Evolutionary conservation across 1,284 basidiomycete genomes (phyloP), one percentile per base, ranked within the genome.

Genomic region (Ganoderma meredithae): DNA sequence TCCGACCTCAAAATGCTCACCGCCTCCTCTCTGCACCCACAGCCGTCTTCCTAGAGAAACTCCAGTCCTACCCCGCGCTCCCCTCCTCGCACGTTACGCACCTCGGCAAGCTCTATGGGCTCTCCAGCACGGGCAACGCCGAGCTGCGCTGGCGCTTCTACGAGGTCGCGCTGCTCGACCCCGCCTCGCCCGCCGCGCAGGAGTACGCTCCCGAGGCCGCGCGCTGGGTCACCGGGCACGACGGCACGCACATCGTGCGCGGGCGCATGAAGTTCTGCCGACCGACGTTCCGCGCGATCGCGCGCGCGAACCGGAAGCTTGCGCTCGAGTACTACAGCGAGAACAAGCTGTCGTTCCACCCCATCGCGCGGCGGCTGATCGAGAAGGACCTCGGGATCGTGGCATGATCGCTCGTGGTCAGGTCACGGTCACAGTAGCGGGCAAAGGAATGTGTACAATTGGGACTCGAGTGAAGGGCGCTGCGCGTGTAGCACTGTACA

Each of bases 261-360:
- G 92, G 91, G 4, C 83, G 93, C 25, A 94, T 95, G 92, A 95
- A 95, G 78, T 94, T 94, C 81, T 94, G 92, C 77, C 80, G 94
- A 65, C 91, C 91, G 0, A 81, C 88, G 9, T 88, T 93, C 75
- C 79, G 86, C 52, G 85, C 81, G 0, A 84, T 89, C 22, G 79
- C 76, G 41, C 83, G 85, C 66, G 89, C 92, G 25, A 86, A 95
- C 77, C 79, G 81, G 19, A 81, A 82, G 25, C 79, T 96, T 41
- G 93, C 96, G 1, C 81, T 88, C 72, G 81, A 83, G 27, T 83
- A 81, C 40, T 95, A 91, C 76, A 74, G 76, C 56, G 81, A 79
- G 56, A 79, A 86, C 69, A 87, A 86, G 77, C 77, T 77, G 12
- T 82, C 83, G 31, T 95, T 94, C 83, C 93, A 95, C 79, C 91